These are phyloP conservation scores for Sparassis latifolia DNA, from an alignment of 1,284 basidiomycete species.

Conservation along the genomic window DNA sequence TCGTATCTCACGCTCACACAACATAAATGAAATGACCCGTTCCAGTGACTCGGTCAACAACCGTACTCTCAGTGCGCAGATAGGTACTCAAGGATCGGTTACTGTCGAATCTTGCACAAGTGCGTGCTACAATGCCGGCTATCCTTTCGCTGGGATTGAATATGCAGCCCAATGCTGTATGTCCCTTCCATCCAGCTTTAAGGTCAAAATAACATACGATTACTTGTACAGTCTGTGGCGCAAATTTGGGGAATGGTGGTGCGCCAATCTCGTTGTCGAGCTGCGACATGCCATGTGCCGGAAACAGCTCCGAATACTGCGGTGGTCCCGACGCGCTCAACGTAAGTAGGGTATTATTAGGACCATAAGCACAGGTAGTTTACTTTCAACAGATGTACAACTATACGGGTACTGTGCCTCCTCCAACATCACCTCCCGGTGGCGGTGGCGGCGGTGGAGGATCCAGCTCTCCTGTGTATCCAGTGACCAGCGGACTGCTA, in stretches of 20 bases:
- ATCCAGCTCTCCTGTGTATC: conserved; percentile 37
- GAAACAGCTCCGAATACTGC: conserved; percentile 55
- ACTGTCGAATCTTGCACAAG: conserved; percentile 55
- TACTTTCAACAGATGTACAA: conserved; percentile 42
- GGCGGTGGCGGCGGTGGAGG: conserved; percentile 35
- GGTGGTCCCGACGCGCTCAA: conserved; percentile 49
- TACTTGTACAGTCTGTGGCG: conserved; percentile 43
- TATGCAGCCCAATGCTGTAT: conserved; percentile 41
- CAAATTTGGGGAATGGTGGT: conserved; percentile 38
- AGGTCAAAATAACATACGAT: background rate
- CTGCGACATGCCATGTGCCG: conserved; percentile 61
- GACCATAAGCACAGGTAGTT: background rate
- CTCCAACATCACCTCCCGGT: conserved; percentile 27
- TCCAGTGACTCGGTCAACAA: conserved; percentile 41
- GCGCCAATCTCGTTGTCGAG: conserved; percentile 37
- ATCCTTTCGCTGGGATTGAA: conserved; percentile 49
- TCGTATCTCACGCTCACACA: background rate
- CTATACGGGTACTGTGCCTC: conserved; percentile 43
- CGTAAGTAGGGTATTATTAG: conserved; percentile 9
- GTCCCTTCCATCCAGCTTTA: conserved; percentile 17
- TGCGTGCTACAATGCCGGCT: conserved; percentile 57
- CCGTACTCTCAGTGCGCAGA: conserved; percentile 42
- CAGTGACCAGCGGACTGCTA: conserved; percentile 45
- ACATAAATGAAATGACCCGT: background rate
- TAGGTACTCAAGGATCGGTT: conserved; percentile 36